Evolutionary conservation across 1,284 basidiomycete genomes (phyloP), one percentile per base, ranked within the genome.

Genomic region (Cryptococcus sp.): DNA sequence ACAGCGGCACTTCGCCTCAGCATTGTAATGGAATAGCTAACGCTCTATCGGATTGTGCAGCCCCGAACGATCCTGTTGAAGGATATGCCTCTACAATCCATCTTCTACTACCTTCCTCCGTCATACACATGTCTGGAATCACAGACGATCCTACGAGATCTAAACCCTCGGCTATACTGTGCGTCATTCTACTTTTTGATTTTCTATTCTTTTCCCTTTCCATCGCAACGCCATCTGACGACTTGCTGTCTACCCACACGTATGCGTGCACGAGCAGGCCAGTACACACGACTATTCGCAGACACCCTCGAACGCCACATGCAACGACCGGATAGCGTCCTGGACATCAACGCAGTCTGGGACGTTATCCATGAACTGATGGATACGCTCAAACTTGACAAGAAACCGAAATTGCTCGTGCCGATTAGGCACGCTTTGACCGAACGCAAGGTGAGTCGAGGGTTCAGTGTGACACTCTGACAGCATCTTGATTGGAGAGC

Each of bases 81-180:
- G 45, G 89, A 93, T 59, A 82, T 93, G 47, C 83, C 88, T 0
- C 68, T 70, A 0, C 78, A 86, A 17, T 87, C 85, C 0, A 84
- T 87, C 0, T 93, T 87, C 74, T 86, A 93, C 77, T 95, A 92
- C 73, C 71, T 83, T 20, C 82, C 85, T 7, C 90, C 90, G 0
- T 80, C 86, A 55, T 82, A 86, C 57, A 61, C 75, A 1, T 80
- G 83, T 1, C 71, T 81, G 0, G 85, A 88, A 59, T 85, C 89
- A 0, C 69, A 77, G 45, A 71, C 73, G 8, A 85, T 93, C 81
- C 68, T 83, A n/a, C 76, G 78, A 43, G 76, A 77, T 1, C 71
- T 88, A 13, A 67, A 80, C 10, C 82, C 81, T 65, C 64, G 86
- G 41, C 15, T 52, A 19, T 63, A 64, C 42, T 58, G 62, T 59